phyloP scores from a whole-genome alignment of 495 filamentous ascomycete genomes.

The Annulohypoxylon bovei region DNA sequence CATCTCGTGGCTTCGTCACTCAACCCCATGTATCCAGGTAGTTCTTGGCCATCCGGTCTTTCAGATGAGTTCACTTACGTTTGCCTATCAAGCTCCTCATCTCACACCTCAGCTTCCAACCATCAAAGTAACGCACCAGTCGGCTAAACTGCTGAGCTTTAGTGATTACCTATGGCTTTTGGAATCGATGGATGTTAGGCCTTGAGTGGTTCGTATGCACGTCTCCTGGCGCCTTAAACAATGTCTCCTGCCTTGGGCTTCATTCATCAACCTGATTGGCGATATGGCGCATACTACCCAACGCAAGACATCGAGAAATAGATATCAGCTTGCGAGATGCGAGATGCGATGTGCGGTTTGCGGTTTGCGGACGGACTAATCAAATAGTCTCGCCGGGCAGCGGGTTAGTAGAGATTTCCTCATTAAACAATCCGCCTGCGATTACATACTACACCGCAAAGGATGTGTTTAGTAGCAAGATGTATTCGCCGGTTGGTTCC shows the following conservation, averaged over 20 bases:
- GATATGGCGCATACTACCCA: constrained; percentile 14
- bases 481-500: constrained; percentile 18
- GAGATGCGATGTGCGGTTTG: not conserved
- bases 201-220: constrained; percentile 26
- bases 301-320: constrained; percentile 11
- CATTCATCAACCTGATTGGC: constrained; percentile 5
- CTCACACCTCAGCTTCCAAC: constrained; percentile 32
- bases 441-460: constrained; percentile 9
- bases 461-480: constrained; percentile 19
- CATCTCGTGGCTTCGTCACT: constrained; percentile 32
- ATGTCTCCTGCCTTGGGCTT: not conserved
- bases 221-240: constrained; percentile 26
- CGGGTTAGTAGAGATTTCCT: constrained; percentile 16
- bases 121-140: constrained; percentile 28
- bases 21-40: not conserved
- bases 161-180: constrained; percentile 12
- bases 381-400: constrained; percentile 22
- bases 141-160: constrained; percentile 28
- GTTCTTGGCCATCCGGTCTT: constrained; percentile 29
- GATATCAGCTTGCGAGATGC: not conserved
- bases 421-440: constrained; percentile 8
- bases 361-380: constrained; percentile 3
- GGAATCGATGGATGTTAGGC: constrained; percentile 1
- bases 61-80: constrained; percentile 29
- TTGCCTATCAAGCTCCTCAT: constrained; percentile 23